Evolutionary conservation across 2,329 filamentous ascomycete genomes (phyloP).

Genomic region (Curvularia verruculosa): DNA sequence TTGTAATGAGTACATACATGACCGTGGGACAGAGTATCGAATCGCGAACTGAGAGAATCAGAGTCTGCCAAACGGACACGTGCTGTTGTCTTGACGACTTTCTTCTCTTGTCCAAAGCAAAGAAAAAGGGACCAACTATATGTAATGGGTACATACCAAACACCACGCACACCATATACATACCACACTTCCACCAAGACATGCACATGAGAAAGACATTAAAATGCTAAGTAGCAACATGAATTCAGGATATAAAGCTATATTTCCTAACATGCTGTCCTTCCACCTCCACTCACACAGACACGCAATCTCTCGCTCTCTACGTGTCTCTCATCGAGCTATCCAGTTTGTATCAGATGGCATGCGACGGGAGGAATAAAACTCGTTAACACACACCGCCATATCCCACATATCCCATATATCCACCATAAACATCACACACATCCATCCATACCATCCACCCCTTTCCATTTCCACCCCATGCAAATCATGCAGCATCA

Average conservation of each 20-base stretch:
- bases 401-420: conserved; percentile 6
- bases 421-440: too few species aligned
- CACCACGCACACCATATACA: too few species aligned
- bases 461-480: neutral
- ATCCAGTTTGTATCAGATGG: conserved; percentile 27
- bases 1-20: neutral
- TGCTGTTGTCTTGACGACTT: too few species aligned
- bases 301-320: conserved; percentile 27
- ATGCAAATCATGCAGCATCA: too few species aligned
- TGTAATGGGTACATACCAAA: too few species aligned
- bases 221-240: conserved; percentile 5
- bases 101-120: neutral
- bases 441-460: conserved; percentile 13
- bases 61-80: too few species aligned
- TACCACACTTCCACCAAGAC: neutral
- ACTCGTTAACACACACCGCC: conserved; percentile 17
- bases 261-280: neutral
- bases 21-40: neutral
- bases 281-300: conserved; percentile 10
- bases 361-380: conserved; percentile 10
- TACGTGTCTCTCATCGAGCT: conserved; percentile 19
- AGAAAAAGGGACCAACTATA: too few species aligned
- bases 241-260: neutral
- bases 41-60: too few species aligned
- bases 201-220: neutral